Evolutionary conservation across 495 filamentous ascomycete species (phyloP).

Genomic region (Podospora appendiculata): DNA sequence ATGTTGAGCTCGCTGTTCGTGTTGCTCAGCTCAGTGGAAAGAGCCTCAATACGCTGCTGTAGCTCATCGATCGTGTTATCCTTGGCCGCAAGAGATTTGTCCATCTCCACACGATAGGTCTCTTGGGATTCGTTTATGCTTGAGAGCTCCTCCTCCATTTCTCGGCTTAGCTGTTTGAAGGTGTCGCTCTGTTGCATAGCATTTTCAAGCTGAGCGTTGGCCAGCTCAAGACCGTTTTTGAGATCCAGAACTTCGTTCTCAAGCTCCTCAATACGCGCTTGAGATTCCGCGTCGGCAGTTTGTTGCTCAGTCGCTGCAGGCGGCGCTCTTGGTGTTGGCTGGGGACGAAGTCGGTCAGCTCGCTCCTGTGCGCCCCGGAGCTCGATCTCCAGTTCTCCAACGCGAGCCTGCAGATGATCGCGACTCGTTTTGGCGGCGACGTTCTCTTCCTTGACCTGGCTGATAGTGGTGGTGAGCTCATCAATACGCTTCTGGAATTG

Average conservation of each 20-base stretch:
- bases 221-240: slow-evolving; percentile 70
- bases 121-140: slow-evolving; percentile 73
- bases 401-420: slow-evolving; percentile 78
- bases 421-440: slow-evolving; percentile 74
- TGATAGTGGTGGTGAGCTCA: slow-evolving; percentile 72
- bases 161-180: slow-evolving; percentile 82
- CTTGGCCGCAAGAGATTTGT: slow-evolving; percentile 63
- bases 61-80: slow-evolving; percentile 69
- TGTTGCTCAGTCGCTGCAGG: slow-evolving; percentile 37
- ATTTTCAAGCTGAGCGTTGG: slow-evolving; percentile 67
- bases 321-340: slow-evolving; percentile 50
- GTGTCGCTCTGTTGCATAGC: slow-evolving; percentile 73
- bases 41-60: slow-evolving; percentile 71
- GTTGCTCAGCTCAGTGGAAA: slow-evolving; percentile 67
- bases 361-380: slow-evolving; percentile 83
- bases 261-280: slow-evolving; percentile 77
- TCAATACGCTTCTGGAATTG: slow-evolving; percentile 84
- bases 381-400: slow-evolving; percentile 82
- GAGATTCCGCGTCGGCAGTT: slow-evolving; percentile 37
- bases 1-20: slow-evolving; percentile 72
- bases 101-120: slow-evolving; percentile 78
- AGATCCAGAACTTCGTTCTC: slow-evolving; percentile 74
- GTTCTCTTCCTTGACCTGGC: slow-evolving; percentile 73
- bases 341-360: slow-evolving; percentile 65
- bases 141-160: slow-evolving; percentile 80